Evolutionary conservation across 2,329 filamentous ascomycete genomes (phyloP), one percentile per base, ranked within the genome.

Genomic region (Corniculantispora saksenae): DNA sequence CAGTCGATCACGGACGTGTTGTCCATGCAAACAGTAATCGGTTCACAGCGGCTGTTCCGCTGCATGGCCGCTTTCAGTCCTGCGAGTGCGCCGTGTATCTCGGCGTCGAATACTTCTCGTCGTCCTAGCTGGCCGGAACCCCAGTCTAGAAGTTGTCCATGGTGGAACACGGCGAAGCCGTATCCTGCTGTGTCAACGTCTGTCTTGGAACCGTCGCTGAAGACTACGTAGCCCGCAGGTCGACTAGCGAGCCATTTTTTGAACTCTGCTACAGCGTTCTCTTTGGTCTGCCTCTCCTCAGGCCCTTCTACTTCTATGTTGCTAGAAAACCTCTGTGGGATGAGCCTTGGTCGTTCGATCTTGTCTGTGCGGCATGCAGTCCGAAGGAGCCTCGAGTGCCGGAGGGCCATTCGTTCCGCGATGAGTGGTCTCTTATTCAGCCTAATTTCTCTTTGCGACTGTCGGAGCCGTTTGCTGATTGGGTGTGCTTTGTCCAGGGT

Each of bases 351-450:
- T 62, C 60, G 17, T 17, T 62, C 50, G 10, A 62, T 48, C 50
- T 55, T 55, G 6, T 17, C 1, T 1, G 50, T 62, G 9, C 25
- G 38, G 25, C 7, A 54, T n/a, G 32, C 8, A n/a, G 59, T 62
- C 48, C 38, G 23, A 1, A 62, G 35, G 48, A 62, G 50, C 40
- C 60, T 54, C 3, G 38, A 62, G 50, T 62, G 50, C 25, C 38
- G 7, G 0, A 54, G 38, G 0, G 50, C 50, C 10, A 62, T 62
- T 29, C 60, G 38, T 40, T 61, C 58, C 13, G 32, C 47, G 32
- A 61, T 51, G 8, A 61, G 45, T 43, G 32, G 58, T 51, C 55
- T 62, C 40, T 62, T 38, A n/a, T 62, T 62, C 1, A 62, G 25
- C 17, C 32, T 27, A 13, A 62, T 25, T 55, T 62, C 60, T 55